Evolutionary conservation across 768 basidiomycete genomes (phyloP).

Genomic region (Hypholoma sublateritium): DNA sequence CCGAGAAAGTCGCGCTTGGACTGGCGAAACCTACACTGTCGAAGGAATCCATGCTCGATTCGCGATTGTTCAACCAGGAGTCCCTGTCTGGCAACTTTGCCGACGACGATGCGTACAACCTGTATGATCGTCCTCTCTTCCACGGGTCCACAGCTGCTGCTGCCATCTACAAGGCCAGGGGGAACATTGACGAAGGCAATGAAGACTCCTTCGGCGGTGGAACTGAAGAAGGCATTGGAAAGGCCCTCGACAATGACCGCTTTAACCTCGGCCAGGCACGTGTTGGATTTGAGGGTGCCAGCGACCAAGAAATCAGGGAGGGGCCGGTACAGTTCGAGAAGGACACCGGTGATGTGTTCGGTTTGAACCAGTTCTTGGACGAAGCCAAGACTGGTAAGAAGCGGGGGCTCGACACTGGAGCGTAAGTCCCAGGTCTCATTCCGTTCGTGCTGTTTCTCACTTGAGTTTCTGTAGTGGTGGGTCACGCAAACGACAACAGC

Average conservation of each 20-base stretch:
- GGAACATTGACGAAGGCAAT: slow-evolving; percentile 80
- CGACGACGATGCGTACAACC: slow-evolving; percentile 89
- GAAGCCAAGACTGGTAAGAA: slow-evolving; percentile 96
- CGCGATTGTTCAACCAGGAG: slow-evolving; percentile 96
- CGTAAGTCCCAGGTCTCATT: slow-evolving; percentile 38
- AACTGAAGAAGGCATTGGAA: slow-evolving; percentile 91
- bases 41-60: slow-evolving; percentile 97
- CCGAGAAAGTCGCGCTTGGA: slow-evolving; percentile 97
- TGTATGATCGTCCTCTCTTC: slow-evolving; percentile 96
- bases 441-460: not conserved
- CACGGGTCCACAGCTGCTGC: slow-evolving; percentile 94
- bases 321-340: slow-evolving; percentile 99
- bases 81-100: slow-evolving; percentile 79
- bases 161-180: slow-evolving; percentile 98
- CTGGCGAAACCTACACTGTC: slow-evolving; percentile 95
- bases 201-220: slow-evolving; percentile 94
- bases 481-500: slow-evolving; percentile 67
- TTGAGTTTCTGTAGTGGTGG: slow-evolving; percentile 38
- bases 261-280: slow-evolving; percentile 85
- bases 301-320: slow-evolving; percentile 79
- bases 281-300: slow-evolving; percentile 90
- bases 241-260: slow-evolving; percentile 90
- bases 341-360: slow-evolving; percentile 95
- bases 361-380: slow-evolving; percentile 94
- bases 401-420: slow-evolving; percentile 77